These are phyloP conservation scores for Laguncularia racemosa DNA, from an alignment of 345 rosid species.

Conservation along the genomic window DNA sequence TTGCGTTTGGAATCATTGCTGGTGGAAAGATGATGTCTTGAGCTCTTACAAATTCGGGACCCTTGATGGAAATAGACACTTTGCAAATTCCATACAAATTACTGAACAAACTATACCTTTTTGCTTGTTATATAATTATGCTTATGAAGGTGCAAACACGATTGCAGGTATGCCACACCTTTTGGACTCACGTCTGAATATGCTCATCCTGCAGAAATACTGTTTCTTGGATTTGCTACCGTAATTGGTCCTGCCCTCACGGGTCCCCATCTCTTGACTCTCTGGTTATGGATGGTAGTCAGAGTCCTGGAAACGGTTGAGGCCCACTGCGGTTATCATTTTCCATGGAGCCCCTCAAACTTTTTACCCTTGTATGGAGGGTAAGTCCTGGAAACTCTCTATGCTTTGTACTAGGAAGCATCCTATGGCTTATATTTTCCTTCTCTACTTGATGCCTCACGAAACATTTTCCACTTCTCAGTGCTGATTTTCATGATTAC, in stretches of 20 bases:
- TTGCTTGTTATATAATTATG: not conserved
- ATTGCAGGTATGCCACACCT: conserved; percentile 89
- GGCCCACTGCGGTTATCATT: conserved; percentile 98
- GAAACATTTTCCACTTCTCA: conserved; percentile 19
- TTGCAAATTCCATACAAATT: too few species aligned
- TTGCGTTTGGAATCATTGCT: conserved; percentile 3
- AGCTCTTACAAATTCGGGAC: too few species aligned
- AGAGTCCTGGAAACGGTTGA: conserved; percentile 96
- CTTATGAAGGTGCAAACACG: conserved; percentile 2
- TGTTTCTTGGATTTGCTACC: conserved; percentile 94
- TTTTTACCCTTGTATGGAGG: conserved; percentile 94
- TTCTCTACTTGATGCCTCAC: too few species aligned
- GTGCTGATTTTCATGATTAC: conserved; percentile 96
- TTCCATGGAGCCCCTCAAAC: conserved; percentile 96
- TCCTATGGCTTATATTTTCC: too few species aligned
- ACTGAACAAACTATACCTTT: too few species aligned
- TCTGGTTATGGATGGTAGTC: conserved; percentile 92
- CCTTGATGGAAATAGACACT: too few species aligned
- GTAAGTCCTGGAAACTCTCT: conserved; percentile 34
- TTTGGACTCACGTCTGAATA: conserved; percentile 95
- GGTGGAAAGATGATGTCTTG: too few species aligned
- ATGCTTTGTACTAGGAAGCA: too few species aligned
- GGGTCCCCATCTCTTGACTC: conserved; percentile 86
- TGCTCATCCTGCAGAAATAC: conserved; percentile 95
- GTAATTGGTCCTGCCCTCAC: conserved; percentile 92